Evolutionary conservation across 345 rosid genomes (phyloP).

Genomic region (Erysimum cheiranthoides): DNA sequence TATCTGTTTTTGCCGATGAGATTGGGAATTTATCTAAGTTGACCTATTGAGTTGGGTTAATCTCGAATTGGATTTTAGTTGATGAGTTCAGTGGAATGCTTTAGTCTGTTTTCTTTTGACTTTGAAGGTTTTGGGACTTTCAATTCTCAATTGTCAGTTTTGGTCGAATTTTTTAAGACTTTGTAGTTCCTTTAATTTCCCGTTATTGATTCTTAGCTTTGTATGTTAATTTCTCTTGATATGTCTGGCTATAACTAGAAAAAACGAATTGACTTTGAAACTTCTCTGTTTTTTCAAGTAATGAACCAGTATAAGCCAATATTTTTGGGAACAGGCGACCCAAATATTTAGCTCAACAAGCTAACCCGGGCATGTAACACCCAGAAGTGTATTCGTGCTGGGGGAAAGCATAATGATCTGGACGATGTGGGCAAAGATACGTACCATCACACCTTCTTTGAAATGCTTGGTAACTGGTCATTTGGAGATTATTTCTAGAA

Average conservation of each 20-base stretch:
- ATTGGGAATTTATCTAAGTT: not conserved
- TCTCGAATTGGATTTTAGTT: not conserved
- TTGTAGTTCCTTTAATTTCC: not conserved
- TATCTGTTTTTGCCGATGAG: not conserved
- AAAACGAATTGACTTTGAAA: not conserved
- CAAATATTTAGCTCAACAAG: slow-evolving; percentile 77
- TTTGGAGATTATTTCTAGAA: slow-evolving; percentile 93
- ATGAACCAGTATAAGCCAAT: slow-evolving; percentile 98
- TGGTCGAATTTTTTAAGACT: not conserved
- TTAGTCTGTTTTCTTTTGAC: not conserved
- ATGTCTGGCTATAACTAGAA: not conserved
- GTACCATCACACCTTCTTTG: slow-evolving; percentile 93
- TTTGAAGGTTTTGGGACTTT: not conserved
- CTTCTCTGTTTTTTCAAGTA: slow-evolving; percentile 52
- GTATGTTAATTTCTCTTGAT: slow-evolving; percentile 1
- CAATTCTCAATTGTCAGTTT: not conserved
- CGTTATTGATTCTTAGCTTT: slow-evolving; percentile 17
- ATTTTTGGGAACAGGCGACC: slow-evolving; percentile 88
- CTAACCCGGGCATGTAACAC: slow-evolving; percentile 84
- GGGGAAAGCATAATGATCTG: slow-evolving; percentile 96
- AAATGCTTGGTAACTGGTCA: slow-evolving; percentile 98
- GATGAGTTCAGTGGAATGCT: not conserved
- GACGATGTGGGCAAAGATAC: slow-evolving; percentile 99
- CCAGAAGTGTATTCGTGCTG: slow-evolving; percentile 97
- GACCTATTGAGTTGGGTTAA: not conserved